Percentiles rank a stretch among this genome's conserved stretches.
phyloP scores from a whole-genome alignment of 345 rosid genomes.

The Eucalyptus pauciflora region DNA sequence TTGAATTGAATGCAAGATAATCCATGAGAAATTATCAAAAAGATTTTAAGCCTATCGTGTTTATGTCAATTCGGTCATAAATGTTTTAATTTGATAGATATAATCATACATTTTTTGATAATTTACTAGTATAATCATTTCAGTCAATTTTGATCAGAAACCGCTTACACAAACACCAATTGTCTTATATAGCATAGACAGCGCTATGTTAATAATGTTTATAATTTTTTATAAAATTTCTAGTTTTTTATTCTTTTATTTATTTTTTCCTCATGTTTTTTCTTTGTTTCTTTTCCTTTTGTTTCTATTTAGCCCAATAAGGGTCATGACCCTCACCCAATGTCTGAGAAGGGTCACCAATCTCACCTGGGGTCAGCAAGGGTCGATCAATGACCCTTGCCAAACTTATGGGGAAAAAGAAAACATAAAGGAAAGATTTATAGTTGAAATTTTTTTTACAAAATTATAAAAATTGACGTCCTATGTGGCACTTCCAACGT shows the following conservation, averaged over 20 bases:
- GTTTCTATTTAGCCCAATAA: accelerated
- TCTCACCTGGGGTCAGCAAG: accelerated
- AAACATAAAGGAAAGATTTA: accelerated
- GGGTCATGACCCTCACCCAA: accelerated
- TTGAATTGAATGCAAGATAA: neutral
- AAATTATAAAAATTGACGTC: too few relatives aligned
- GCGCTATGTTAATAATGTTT: accelerated
- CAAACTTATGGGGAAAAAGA: too few relatives aligned
- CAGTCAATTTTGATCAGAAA: accelerated
- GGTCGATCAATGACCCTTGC: accelerated
- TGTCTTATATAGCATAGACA: accelerated
- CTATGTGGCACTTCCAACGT: accelerated
- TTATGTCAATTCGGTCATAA: accelerated
- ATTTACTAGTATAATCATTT: too few relatives aligned
- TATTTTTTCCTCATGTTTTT: accelerated
- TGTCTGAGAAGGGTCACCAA: accelerated
- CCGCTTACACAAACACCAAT: accelerated
- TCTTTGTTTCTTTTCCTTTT: too few relatives aligned
- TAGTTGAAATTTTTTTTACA: too few relatives aligned
- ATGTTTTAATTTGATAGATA: too few relatives aligned
- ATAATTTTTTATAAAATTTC: too few relatives aligned
- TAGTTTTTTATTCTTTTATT: accelerated
- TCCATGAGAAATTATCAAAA: neutral
- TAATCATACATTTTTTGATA: accelerated
- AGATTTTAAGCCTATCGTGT: accelerated